These are phyloP conservation scores for Ustilago trichophora DNA, from an alignment of 1,284 basidiomycete species.

Conservation along the genomic window DNA sequence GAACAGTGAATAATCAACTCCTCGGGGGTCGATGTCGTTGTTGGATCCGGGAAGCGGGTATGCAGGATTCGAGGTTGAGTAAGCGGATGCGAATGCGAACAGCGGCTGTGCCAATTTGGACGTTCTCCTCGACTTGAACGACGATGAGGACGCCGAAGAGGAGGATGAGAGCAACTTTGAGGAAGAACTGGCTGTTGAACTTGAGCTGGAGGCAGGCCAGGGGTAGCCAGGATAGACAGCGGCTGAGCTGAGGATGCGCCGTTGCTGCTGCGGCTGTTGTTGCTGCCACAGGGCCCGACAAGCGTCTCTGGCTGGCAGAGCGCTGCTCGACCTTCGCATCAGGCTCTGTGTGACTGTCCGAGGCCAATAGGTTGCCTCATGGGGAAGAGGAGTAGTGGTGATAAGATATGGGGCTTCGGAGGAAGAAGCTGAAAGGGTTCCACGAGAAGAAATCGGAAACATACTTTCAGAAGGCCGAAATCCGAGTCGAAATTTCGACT, in stretches of 20 bases:
- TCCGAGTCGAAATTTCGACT: too few relatives aligned
- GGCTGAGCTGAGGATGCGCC: slow-evolving; percentile 22
- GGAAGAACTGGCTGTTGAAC: slow-evolving; percentile 4
- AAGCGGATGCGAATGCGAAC: slow-evolving; percentile 7
- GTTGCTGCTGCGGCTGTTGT: slow-evolving; percentile 7
- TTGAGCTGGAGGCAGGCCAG: slow-evolving; percentile 5
- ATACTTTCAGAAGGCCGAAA: slow-evolving; percentile 9
- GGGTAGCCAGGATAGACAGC: slow-evolving; percentile 11
- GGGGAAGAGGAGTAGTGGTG: too few relatives aligned
- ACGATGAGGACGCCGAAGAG: not conserved
- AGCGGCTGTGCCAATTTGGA: too few relatives aligned
- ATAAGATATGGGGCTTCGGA: too few relatives aligned
- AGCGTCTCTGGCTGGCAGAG: slow-evolving; percentile 23
- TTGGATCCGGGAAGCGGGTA: slow-evolving; percentile 46
- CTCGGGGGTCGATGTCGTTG: slow-evolving; percentile 51
- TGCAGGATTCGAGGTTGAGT: slow-evolving; percentile 36
- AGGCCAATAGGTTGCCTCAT: too few relatives aligned
- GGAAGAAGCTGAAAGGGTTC: too few relatives aligned
- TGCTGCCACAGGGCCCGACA: slow-evolving; percentile 19
- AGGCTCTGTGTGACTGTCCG: not conserved
- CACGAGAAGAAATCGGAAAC: too few relatives aligned
- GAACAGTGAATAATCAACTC: slow-evolving; percentile 58
- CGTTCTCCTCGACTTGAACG: not conserved
- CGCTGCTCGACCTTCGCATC: slow-evolving; percentile 20
- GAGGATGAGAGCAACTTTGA: slow-evolving; percentile 7